Evolutionary conservation across 2,329 filamentous ascomycete species (phyloP).

Genomic region (Aphanocladium album): DNA sequence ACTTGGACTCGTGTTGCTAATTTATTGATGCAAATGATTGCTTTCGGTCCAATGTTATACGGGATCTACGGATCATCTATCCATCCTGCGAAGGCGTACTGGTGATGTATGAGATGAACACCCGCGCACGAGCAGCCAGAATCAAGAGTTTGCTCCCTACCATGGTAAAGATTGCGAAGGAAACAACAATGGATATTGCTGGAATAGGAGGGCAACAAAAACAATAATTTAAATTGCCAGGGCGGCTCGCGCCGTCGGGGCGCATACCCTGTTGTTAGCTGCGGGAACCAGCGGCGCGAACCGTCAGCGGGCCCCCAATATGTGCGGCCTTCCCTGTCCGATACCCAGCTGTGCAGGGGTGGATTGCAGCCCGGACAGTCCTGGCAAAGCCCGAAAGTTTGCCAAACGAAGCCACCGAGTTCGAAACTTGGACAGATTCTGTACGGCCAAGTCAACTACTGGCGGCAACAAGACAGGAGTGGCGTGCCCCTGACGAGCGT

Average conservation of each 20-base stretch:
- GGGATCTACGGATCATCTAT: neutral
- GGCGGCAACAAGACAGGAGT: neutral
- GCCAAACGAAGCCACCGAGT: neutral
- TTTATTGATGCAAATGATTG: too few species aligned
- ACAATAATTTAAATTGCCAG: neutral
- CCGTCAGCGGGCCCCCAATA: slow-evolving; percentile 4
- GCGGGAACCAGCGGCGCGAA: slow-evolving; percentile 12
- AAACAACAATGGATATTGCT: too few species aligned
- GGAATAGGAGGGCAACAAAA: too few species aligned
- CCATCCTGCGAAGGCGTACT: too few species aligned
- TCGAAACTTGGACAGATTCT: too few species aligned
- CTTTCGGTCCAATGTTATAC: too few species aligned
- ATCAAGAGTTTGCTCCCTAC: too few species aligned
- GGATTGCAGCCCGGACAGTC: neutral
- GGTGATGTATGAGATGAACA: too few species aligned
- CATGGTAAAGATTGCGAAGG: too few species aligned
- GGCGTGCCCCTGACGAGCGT: neutral
- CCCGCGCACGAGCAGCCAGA: too few species aligned
- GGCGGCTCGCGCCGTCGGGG: slow-evolving; percentile 4
- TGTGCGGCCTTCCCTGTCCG: neutral
- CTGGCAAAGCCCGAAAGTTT: neutral
- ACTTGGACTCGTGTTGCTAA: too few species aligned
- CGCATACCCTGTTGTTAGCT: slow-evolving; percentile 1
- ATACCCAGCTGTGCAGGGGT: slow-evolving; percentile 8
- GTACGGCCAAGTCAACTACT: neutral